Base-by-base conservation (phyloP, 306 rosid genomes). In the Trichosanthes cucumerina region DNA sequence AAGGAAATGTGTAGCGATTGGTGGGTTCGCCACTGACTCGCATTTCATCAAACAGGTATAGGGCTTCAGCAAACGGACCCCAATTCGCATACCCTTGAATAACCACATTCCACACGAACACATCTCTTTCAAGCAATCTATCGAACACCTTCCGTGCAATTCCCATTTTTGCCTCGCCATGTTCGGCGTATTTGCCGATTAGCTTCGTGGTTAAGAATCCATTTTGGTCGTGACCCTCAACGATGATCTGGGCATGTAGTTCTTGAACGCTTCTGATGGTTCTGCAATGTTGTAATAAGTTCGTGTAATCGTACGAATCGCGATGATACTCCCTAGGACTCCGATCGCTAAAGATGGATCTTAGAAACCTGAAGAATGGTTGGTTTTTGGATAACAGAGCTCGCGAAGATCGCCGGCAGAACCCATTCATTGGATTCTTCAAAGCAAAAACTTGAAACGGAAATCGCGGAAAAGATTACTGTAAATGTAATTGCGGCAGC, bases 81-180 rank as follows among this genome's bases (percentile, higher is more conserved):
- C 57, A 77, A 77, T 85, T 86, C 5, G 96, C 95, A 76, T 88
- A 91, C 18, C 93, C 89, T 84, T 87, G 90, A 80, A 91, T 90
- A 14, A 93, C 57, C 81, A 88, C 85, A 65, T 93, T 93, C 95
- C 92, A 87, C 46, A 88, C 66, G n/a, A 91, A 87, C 78, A 83
- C 96, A 52, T 93, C 98, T 86, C 91, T 89, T 3, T 86, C 74
- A 3, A 81, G 71, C 93, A 93, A 88, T 69, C 58, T 80, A 79
- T 89, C 93, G 34, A 93, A 93, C 95, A 93, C 86, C 81, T 87
- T 87, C 79, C 90, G 82, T 80, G 92, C 97, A 62, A 57, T 46
- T 41, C 53, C 79, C 76, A 90, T 75, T 39, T 79, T 78, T 13
- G 82, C 63, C 49, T 76, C 78, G 6, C 78, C 9, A 12, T 60